A percentile compares a stretch with the other conserved stretches of the same genome.
These are phyloP conservation scores for Parsonsia alboflavescens DNA, from an alignment of 257 asterid species.

Conservation along the genomic window DNA sequence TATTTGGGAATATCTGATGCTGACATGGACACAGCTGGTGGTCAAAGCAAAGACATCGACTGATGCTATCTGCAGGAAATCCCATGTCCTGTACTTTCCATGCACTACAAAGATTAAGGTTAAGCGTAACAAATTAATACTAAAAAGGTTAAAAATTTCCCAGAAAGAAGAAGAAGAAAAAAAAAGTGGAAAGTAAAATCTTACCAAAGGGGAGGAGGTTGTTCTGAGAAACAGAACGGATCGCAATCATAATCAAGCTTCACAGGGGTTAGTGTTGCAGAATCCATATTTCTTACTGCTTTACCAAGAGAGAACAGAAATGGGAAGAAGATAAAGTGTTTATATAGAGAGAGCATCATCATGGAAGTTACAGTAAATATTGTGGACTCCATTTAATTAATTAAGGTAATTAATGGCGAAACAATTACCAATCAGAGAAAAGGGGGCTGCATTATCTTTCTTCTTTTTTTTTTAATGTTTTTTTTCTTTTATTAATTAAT, in stretches of 20 bases:
- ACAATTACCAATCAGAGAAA: slow-evolving; percentile 40
- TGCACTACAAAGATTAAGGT: slow-evolving; percentile 21
- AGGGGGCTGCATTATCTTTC: not conserved
- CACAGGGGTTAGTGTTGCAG: slow-evolving; percentile 14
- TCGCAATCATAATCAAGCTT: slow-evolving; percentile 27
- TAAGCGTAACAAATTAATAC: not conserved
- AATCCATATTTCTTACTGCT: slow-evolving; percentile 25
- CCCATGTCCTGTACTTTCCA: slow-evolving; percentile 34
- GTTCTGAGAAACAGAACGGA: slow-evolving; percentile 32
- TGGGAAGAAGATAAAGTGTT: not conserved
- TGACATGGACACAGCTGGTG: slow-evolving; percentile 1
- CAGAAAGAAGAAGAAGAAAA: too few species aligned
- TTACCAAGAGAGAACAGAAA: not conserved
- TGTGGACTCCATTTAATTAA: slow-evolving; percentile 42
- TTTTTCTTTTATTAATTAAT: too few species aligned
- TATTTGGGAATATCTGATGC: slow-evolving; percentile 13
- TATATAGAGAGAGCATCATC: slow-evolving; percentile 24
- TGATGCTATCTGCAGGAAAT: slow-evolving; percentile 21
- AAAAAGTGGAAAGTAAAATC: not conserved
- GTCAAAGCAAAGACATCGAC: slow-evolving; percentile 17
- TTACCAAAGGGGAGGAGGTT: slow-evolving; percentile 32
- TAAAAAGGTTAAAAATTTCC: too few species aligned
- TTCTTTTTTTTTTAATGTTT: not conserved
- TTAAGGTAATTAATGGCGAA: slow-evolving; percentile 37
- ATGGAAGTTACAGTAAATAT: slow-evolving; percentile 66